These are phyloP conservation scores for Coemansia sp. DNA, from an alignment of 192 early-diverging fungal species.

Conservation along the genomic window DNA sequence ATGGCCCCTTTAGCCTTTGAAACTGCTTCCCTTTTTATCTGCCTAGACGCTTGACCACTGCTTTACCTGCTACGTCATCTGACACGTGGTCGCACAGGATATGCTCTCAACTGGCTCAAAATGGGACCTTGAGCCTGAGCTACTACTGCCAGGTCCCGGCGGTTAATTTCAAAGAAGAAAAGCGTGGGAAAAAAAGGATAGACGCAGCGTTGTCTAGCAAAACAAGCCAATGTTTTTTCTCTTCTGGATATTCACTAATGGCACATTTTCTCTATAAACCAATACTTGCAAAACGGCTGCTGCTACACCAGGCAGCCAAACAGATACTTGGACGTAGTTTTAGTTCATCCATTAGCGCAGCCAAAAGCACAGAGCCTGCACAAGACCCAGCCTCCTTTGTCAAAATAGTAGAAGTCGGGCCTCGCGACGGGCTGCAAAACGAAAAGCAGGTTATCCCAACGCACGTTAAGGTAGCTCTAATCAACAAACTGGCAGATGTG, in stretches of 20 bases:
- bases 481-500: slow-evolving; percentile 74
- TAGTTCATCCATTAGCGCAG: slow-evolving; percentile 1
- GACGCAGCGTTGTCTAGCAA: too few relatives aligned
- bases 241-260: neutral
- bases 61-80: slow-evolving; percentile 1
- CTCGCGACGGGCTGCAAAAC: slow-evolving; percentile 96
- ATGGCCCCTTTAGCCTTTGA: neutral
- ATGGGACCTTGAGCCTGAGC: too few relatives aligned
- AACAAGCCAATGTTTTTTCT: too few relatives aligned
- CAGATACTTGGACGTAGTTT: slow-evolving; percentile 12
- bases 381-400: slow-evolving; percentile 45
- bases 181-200: too few relatives aligned
- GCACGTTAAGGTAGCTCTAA: slow-evolving; percentile 80
- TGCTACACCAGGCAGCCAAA: too few relatives aligned
- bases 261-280: neutral
- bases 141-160: too few relatives aligned
- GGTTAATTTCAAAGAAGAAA: too few relatives aligned
- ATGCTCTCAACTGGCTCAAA: too few relatives aligned
- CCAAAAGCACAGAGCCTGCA: slow-evolving; percentile 8
- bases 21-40: neutral
- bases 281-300: too few relatives aligned
- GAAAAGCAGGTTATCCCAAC: slow-evolving; percentile 82
- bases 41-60: neutral
- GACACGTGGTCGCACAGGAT: neutral
- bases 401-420: slow-evolving; percentile 94